These are phyloP conservation scores for Suillus fuscotomentosus DNA, from an alignment of 768 basidiomycete genomes.

Conservation along the genomic window DNA sequence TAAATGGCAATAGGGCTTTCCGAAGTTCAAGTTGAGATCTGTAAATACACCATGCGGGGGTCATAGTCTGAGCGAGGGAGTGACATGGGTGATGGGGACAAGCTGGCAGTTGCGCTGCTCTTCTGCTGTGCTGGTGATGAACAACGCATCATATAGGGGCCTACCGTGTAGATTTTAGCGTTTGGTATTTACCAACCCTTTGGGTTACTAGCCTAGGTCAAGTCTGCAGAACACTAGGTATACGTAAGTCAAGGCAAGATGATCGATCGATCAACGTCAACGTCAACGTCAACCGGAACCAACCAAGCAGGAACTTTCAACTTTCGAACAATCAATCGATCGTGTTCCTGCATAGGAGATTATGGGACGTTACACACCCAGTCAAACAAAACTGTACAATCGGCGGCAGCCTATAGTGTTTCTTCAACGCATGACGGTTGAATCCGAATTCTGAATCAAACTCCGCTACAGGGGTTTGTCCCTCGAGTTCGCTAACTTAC, in stretches of 20 bases:
- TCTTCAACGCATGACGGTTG: no score
- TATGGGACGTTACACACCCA: neutral
- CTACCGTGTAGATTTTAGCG: neutral
- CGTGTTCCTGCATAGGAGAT: neutral
- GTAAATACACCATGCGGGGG: slow-evolving; percentile 84
- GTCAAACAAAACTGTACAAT: no score
- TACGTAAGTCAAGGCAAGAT: no score
- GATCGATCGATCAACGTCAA: no score
- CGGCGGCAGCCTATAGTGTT: no score
- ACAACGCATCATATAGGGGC: neutral
- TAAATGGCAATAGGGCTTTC: slow-evolving; percentile 85
- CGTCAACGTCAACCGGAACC: no score
- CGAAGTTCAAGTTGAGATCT: slow-evolving; percentile 66
- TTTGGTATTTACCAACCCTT: neutral
- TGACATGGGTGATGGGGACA: slow-evolving; percentile 43
- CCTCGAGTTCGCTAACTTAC: no score
- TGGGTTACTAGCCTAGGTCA: no score
- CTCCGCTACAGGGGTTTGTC: no score
- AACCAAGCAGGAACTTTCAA: neutral
- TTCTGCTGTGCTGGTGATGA: neutral
- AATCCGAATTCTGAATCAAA: no score
- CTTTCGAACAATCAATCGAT: neutral
- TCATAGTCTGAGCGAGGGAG: slow-evolving; percentile 76
- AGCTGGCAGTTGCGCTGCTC: no score
- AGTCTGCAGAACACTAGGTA: no score